Evolutionary conservation across 2,329 filamentous ascomycete genomes (phyloP), one percentile per base, ranked within the genome.

Genomic region (Aspergillus nomiae): DNA sequence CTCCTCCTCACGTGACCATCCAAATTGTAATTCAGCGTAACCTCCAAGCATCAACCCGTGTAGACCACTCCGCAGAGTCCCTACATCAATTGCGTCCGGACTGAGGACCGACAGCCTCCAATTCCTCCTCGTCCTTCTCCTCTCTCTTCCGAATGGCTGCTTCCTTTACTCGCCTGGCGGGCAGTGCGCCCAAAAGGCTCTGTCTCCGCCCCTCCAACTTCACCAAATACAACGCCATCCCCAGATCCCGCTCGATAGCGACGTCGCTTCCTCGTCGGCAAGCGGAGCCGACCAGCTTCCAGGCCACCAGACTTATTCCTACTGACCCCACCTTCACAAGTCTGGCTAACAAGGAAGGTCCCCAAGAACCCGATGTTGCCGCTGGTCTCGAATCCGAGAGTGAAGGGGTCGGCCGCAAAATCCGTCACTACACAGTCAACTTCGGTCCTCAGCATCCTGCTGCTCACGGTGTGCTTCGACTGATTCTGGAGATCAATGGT

Each of bases 371-470:
- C 58, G 81, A 83, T 62, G 70, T 74, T 64, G 81, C 80, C 67
- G 77, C 83, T 30, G 80, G 71, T 48, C 80, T 84, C 58, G 84
- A 85, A 70, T 82, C 79, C 60, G 74, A 80, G 61, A 75, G 69
- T 41, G 68, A 73, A 66, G 74, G 74, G 54, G 69, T 70, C 58
- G 80, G 83, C 81, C 90, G 94, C 80, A 98, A 97, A 86, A 91
- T 99, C 78, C 89, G 95, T 70, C 95, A 99, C 83, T 99, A 99
- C 84, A 99, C 95, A 8, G 94, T 99, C 84, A 99, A 99, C 86
- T 99, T 99, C 75, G 95, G 95, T 61, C 95, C 95, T 68, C 95
- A 99, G 86, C 95, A 99, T 85, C 95, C 95, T 45, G 95, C 95
- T 69, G 96, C 95, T 73, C 95, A 99, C 87, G 95, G 95, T 76